These are phyloP conservation scores for Petrea volubilis DNA, from an alignment of 257 asterid genomes.

Conservation along the genomic window DNA sequence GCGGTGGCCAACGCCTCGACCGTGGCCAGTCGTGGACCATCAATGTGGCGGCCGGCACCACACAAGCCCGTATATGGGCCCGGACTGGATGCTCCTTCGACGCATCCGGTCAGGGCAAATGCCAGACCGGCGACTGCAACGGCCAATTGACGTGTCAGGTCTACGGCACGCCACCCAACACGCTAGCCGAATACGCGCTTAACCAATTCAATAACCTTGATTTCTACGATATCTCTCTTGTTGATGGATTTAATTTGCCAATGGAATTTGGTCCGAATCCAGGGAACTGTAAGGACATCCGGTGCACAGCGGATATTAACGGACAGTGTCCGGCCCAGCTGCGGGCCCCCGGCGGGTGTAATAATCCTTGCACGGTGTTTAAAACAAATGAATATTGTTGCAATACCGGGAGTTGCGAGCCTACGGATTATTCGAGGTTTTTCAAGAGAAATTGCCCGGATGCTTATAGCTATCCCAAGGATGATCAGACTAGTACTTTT, in stretches of 20 bases:
- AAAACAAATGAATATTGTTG: constrained; percentile 42
- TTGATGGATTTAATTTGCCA: constrained; percentile 70
- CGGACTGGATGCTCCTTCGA: constrained; percentile 43
- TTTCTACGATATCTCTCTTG: constrained; percentile 56
- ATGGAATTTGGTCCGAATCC: constrained; percentile 42
- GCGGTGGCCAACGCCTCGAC: constrained; percentile 41
- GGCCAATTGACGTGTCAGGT: constrained; percentile 42
- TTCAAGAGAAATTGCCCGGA: constrained; percentile 52
- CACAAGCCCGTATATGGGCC: constrained; percentile 40
- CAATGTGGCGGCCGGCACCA: constrained; percentile 34
- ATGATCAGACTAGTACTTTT: constrained; percentile 48
- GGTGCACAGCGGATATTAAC: constrained; percentile 42
- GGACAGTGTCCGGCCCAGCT: constrained; percentile 48
- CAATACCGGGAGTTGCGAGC: constrained; percentile 31
- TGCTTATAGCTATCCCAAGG: constrained; percentile 54
- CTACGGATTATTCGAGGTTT: constrained; percentile 39
- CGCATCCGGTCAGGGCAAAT: constrained; percentile 36
- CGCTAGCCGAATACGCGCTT: constrained; percentile 52
- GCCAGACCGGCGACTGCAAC: constrained; percentile 56
- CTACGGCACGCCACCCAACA: constrained; percentile 58
- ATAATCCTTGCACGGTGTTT: constrained; percentile 50
- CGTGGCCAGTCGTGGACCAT: constrained; percentile 43
- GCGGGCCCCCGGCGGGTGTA: constrained; percentile 45
- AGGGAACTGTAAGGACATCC: constrained; percentile 29
- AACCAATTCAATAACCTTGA: constrained; percentile 47